Conservation (phyloP, 495 filamentous ascomycete species). For the Parathielavia hyrcaniae region DNA sequence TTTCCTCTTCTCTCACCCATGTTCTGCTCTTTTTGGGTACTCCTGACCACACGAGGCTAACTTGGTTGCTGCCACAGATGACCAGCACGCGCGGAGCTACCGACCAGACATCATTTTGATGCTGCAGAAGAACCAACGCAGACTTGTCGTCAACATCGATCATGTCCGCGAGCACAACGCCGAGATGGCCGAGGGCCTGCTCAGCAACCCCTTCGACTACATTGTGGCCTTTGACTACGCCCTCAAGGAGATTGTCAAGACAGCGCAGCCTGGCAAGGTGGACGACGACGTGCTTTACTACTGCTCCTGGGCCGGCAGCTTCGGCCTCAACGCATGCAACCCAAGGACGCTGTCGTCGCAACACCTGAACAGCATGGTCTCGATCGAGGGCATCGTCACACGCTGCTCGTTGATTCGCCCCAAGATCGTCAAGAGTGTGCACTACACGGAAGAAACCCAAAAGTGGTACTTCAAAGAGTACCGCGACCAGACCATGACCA, state of each 20-base stretch:
- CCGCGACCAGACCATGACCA: constrained; percentile 92
- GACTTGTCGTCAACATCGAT: constrained; percentile 83
- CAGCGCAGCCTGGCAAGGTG: constrained; percentile 48
- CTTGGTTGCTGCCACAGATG: constrained; percentile 38
- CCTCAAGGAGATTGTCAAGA: constrained; percentile 77
- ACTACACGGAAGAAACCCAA: constrained; percentile 79
- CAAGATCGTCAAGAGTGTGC: constrained; percentile 95
- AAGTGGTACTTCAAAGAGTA: constrained; percentile 83
- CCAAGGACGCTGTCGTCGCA: constrained; percentile 82
- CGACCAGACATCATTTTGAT: constrained; percentile 84
- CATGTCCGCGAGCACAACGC: constrained; percentile 86
- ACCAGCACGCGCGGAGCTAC: constrained; percentile 62
- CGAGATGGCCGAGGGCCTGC: constrained; percentile 81
- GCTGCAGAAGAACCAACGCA: constrained; percentile 77
- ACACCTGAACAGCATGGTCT: constrained; percentile 93
- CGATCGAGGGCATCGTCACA: constrained; percentile 95
- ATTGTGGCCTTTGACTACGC: constrained; percentile 81
- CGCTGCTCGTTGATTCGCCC: constrained; percentile 91
- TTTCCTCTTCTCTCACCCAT: not conserved
- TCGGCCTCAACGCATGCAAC: constrained; percentile 91
- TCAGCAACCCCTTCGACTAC: constrained; percentile 83
- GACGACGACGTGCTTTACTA: constrained; percentile 65
- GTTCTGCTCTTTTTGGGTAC: not conserved
- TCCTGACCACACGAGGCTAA: constrained; percentile 7
- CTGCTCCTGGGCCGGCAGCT: constrained; percentile 89